Evolutionary conservation across 768 basidiomycete species (phyloP).

Genomic region (Strobilomyces echinocephalus): DNA sequence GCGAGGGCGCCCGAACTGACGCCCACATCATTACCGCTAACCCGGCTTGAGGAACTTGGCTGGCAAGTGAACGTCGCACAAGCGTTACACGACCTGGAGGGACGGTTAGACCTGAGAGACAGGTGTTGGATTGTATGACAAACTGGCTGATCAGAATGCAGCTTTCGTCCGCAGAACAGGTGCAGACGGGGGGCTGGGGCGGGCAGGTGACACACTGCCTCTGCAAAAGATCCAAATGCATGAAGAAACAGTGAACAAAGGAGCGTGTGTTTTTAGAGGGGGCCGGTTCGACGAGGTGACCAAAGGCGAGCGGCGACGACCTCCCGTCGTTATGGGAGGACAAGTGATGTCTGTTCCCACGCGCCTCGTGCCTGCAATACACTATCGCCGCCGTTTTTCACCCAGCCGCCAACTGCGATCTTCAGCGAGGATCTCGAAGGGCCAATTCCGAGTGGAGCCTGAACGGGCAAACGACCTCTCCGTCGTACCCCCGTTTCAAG

Average conservation of each 20-base stretch:
- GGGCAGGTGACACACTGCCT: constrained; percentile 52
- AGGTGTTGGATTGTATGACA: constrained; percentile 8
- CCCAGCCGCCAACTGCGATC: neutral
- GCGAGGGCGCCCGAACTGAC: constrained; percentile 68
- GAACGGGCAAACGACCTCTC: neutral
- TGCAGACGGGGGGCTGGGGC: constrained; percentile 44
- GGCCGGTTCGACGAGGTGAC: constrained; percentile 13
- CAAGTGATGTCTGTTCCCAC: neutral
- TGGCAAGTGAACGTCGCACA: constrained; percentile 56
- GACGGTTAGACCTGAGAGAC: constrained; percentile 4
- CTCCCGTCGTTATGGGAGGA: constrained; percentile 2
- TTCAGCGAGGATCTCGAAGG: neutral
- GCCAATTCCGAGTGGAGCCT: no score
- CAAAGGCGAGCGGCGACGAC: constrained; percentile 12
- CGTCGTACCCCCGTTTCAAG: neutral
- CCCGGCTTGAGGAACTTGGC: constrained; percentile 18
- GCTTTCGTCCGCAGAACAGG: constrained; percentile 48
- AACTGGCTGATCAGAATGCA: constrained; percentile 63
- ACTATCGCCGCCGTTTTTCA: no score
- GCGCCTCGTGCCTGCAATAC: neutral
- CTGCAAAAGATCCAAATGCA: constrained; percentile 34
- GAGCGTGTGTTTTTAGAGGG: constrained; percentile 28
- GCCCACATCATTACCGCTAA: constrained; percentile 33
- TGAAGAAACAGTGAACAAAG: constrained; percentile 28
- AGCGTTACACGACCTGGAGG: constrained; percentile 49